These are phyloP conservation scores for Corymbia maculata DNA, from an alignment of 345 rosid species.

Conservation along the genomic window DNA sequence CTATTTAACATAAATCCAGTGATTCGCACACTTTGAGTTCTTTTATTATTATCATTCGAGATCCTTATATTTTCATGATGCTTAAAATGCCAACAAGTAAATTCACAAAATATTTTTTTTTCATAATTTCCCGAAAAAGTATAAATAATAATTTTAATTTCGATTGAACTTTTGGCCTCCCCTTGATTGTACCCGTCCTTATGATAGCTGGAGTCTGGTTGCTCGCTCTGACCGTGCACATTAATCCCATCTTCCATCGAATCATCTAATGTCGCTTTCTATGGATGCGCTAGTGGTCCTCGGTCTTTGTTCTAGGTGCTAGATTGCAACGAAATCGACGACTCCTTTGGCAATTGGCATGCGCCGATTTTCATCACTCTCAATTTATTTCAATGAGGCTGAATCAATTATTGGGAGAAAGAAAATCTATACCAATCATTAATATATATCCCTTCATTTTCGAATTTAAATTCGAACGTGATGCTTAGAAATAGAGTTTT, in stretches of 20 bases:
- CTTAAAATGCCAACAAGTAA: background rate
- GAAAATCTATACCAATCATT: background rate
- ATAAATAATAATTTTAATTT: background rate
- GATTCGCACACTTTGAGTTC: rapidly evolving
- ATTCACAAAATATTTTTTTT: background rate
- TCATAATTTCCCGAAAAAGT: background rate
- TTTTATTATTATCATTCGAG: background rate
- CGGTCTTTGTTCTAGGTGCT: background rate
- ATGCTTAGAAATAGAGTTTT: background rate
- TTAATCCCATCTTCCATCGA: background rate
- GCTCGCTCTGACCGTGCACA: background rate
- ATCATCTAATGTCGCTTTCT: background rate
- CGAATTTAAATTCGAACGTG: background rate
- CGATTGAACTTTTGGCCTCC: background rate
- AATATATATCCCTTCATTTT: rapidly evolving
- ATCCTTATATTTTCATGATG: background rate
- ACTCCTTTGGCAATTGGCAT: background rate
- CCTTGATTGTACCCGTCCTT: background rate
- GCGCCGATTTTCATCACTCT: background rate
- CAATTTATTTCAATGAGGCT: background rate
- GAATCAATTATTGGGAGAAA: background rate
- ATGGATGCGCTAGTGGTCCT: background rate
- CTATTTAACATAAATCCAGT: background rate
- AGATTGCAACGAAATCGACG: background rate
- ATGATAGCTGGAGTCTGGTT: background rate